These are phyloP conservation scores for Ananas comosus DNA, from an alignment of 176 grass and related monocot species.

Conservation along the genomic window DNA sequence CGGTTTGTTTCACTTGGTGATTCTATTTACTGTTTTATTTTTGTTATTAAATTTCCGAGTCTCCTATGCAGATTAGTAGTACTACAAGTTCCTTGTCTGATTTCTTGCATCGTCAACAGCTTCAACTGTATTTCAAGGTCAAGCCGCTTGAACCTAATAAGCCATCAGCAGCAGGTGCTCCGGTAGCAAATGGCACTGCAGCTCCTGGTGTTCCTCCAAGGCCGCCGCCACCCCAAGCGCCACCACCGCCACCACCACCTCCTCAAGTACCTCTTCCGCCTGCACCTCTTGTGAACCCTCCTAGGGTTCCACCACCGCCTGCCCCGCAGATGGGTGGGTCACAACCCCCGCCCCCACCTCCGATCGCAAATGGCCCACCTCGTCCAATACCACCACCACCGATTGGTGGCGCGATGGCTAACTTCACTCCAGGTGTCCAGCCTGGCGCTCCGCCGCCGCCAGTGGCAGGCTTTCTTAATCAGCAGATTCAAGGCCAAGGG, in stretches of 20 bases:
- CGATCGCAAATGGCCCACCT: conserved; percentile 53
- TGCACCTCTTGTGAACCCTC: conserved; percentile 47
- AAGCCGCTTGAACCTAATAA: conserved; percentile 63
- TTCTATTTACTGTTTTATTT: conserved; percentile 10
- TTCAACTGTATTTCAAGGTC: conserved; percentile 85
- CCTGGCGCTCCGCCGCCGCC: conserved; percentile 26
- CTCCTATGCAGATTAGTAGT: not conserved
- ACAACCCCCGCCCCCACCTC: conserved; percentile 62
- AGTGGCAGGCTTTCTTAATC: conserved; percentile 49
- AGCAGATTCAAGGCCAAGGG: conserved; percentile 26
- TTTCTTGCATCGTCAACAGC: conserved; percentile 18
- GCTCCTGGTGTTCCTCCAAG: conserved; percentile 47
- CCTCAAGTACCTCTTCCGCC: conserved; percentile 34
- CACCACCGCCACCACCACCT: conserved; percentile 43
- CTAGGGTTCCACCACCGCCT: conserved; percentile 58
- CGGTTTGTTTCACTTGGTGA: conserved; percentile 29
- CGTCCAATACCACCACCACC: conserved; percentile 65
- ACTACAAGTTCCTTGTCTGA: not conserved
- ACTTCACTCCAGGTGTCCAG: conserved; percentile 46
- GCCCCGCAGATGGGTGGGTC: conserved; percentile 13
- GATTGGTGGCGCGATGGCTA: conserved; percentile 36
- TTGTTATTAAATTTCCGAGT: conserved; percentile 1
- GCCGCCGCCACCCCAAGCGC: conserved; percentile 41
- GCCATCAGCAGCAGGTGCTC: conserved; percentile 48
- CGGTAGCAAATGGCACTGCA: conserved; percentile 50